Percentiles rank a stretch among this genome's conserved stretches.
Evolutionary conservation across 768 basidiomycete species (phyloP).

Genomic region (Rhodotorula graminis): DNA sequence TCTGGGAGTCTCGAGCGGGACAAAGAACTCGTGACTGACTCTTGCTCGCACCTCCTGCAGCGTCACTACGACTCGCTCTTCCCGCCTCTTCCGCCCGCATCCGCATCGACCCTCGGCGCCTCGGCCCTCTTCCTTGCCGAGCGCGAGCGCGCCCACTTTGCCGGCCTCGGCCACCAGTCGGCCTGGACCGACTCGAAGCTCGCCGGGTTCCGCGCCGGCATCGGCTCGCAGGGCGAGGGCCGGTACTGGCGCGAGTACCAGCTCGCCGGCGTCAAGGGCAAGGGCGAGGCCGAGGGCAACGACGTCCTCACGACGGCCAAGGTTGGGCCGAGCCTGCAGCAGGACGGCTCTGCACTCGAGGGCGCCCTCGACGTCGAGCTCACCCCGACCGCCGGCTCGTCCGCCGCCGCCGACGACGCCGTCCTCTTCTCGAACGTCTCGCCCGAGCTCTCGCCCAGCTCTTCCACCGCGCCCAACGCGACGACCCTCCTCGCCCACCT

Average conservation of each 20-base stretch:
- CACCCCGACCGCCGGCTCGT: background rate
- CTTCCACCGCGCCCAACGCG: background rate
- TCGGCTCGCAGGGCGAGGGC: slow-evolving; percentile 60
- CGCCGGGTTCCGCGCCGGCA: slow-evolving; percentile 58
- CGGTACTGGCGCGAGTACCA: slow-evolving; percentile 9
- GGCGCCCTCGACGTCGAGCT: slow-evolving; percentile 17
- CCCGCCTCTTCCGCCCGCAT: slow-evolving; percentile 59
- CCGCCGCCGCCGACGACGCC: background rate
- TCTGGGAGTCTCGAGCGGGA: too few species aligned
- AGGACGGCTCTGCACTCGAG: background rate
- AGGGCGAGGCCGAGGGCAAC: slow-evolving; percentile 10
- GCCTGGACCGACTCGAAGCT: slow-evolving; percentile 67
- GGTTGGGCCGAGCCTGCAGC: background rate
- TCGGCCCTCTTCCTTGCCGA: slow-evolving; percentile 71
- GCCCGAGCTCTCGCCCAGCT: background rate
- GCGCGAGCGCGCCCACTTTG: slow-evolving; percentile 53
- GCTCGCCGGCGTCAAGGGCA: background rate
- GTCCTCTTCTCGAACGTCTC: background rate
- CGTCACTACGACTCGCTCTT: slow-evolving; percentile 81
- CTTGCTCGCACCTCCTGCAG: slow-evolving; percentile 49
- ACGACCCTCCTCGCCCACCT: slow-evolving; percentile 4
- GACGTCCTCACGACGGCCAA: background rate
- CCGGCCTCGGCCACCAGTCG: slow-evolving; percentile 37
- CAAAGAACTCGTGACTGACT: too few species aligned
- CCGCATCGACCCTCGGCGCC: slow-evolving; percentile 65